Conservation (phyloP, 768 basidiomycete genomes). For the Macrolepiota fuliginosa region DNA sequence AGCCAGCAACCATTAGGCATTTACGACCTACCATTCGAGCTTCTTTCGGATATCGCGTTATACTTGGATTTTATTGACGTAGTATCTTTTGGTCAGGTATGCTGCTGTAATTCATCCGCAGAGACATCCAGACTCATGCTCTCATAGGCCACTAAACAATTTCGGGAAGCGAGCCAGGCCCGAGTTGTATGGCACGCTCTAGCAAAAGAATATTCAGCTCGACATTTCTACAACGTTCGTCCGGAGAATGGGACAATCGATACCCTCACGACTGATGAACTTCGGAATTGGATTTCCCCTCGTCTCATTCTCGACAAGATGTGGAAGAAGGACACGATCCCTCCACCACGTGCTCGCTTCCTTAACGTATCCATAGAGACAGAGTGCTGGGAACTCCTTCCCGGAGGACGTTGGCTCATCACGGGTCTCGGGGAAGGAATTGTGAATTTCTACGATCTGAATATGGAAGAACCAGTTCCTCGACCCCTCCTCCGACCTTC, state of each 20-base stretch:
- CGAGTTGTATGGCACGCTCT: not conserved
- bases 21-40: too few relatives aligned
- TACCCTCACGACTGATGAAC: too few relatives aligned
- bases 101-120: not conserved
- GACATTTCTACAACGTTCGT: too few relatives aligned
- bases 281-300: not conserved
- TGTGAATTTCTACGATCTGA: not conserved
- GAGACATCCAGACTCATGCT: too few relatives aligned
- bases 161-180: not conserved
- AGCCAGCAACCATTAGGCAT: not conserved
- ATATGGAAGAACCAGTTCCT: conserved; percentile 15
- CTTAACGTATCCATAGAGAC: not conserved
- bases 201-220: not conserved
- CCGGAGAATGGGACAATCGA: too few relatives aligned
- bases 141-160: not conserved
- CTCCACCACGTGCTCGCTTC: not conserved
- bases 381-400: not conserved
- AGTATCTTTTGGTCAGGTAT: too few relatives aligned
- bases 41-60: too few relatives aligned
- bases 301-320: not conserved
- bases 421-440: not conserved
- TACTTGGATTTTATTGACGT: too few relatives aligned
- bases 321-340: not conserved
- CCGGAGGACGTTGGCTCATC: not conserved
- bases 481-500: conserved; percentile 34